Conservation (phyloP, 768 basidiomycete genomes). For the Cystoderma amianthinum region DNA sequence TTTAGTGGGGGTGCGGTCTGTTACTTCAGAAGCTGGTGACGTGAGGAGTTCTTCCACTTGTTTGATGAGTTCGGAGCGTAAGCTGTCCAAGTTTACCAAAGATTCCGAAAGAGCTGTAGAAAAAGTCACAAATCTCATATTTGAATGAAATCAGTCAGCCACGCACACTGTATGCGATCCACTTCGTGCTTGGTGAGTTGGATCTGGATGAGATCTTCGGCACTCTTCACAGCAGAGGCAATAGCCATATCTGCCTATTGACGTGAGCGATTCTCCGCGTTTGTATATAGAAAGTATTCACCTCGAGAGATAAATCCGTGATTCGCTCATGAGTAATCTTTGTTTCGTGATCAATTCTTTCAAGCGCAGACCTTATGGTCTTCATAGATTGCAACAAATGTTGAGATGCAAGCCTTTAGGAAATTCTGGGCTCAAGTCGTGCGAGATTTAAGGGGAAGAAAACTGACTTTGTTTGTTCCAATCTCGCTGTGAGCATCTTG, state of each 20-base stretch:
- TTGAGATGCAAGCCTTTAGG: conserved; percentile 15
- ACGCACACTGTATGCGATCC: not conserved
- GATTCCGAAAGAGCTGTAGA: not conserved
- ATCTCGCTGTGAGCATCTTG: conserved; percentile 16
- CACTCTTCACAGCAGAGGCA: conserved; percentile 2
- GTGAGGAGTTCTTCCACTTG: not conserved
- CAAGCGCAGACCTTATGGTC: conserved; percentile 14
- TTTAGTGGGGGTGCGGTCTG: no score
- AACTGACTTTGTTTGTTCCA: conserved; percentile 21
- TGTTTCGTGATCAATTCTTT: conserved; percentile 13
- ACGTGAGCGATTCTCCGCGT: not conserved
- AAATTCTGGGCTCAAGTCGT: conserved; percentile 1
- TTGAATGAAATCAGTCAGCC: not conserved
- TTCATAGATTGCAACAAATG: conserved; percentile 14
- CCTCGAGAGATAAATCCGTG: conserved; percentile 20
- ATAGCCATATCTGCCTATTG: conserved; percentile 10
- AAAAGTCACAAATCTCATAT: not conserved
- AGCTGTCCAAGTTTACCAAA: not conserved
- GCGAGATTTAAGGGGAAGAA: not conserved
- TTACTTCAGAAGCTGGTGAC: no score
- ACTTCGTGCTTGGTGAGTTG: not conserved
- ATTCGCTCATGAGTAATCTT: conserved; percentile 14
- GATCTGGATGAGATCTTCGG: not conserved
- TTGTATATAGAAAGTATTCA: conserved; percentile 5
- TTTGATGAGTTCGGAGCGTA: not conserved